A percentile compares a stretch with the other conserved stretches of the same genome.
These are phyloP conservation scores for Boechera divaricarpa DNA, from an alignment of 345 rosid genomes.

Conservation along the genomic window DNA sequence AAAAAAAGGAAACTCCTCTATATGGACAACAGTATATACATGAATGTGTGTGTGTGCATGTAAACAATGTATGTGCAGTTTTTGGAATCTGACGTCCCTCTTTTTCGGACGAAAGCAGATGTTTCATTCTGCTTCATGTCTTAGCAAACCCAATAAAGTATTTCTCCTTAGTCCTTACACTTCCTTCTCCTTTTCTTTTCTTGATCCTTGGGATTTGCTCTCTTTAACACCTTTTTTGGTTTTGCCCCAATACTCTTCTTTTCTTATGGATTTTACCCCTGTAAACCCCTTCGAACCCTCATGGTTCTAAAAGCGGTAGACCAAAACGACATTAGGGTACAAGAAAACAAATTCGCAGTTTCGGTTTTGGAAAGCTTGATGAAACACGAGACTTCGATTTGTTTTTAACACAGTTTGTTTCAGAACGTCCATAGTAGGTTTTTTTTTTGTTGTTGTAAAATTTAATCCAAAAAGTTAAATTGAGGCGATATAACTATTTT, in stretches of 20 bases:
- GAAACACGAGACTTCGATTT: constrained; percentile 32
- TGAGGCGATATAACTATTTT: neutral
- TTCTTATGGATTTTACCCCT: constrained; percentile 16
- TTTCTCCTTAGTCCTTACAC: neutral
- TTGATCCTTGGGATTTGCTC: constrained; percentile 45
- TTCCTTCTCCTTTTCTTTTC: constrained; percentile 34
- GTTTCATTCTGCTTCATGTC: constrained; percentile 37
- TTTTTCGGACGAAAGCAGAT: constrained; percentile 44
- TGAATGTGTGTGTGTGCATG: constrained; percentile 24
- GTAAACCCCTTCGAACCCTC: neutral
- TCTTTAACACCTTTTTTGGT: neutral
- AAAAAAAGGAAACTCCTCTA: neutral
- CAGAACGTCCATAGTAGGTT: neutral
- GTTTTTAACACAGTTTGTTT: constrained; percentile 2
- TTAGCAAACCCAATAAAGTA: constrained; percentile 45
- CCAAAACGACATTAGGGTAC: neutral
- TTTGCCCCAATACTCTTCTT: constrained; percentile 5
- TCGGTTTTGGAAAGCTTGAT: neutral
- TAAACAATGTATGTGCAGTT: constrained; percentile 35
- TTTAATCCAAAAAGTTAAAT: neutral
- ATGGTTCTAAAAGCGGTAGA: neutral
- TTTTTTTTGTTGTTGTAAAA: neutral
- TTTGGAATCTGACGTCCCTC: constrained; percentile 37
- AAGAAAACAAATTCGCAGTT: neutral
- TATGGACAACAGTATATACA: neutral